A percentile compares a stretch with the other conserved stretches of the same genome.
phyloP scores from a whole-genome alignment of 2,329 filamentous ascomycete species.

The Davidsoniella eucalypti region DNA sequence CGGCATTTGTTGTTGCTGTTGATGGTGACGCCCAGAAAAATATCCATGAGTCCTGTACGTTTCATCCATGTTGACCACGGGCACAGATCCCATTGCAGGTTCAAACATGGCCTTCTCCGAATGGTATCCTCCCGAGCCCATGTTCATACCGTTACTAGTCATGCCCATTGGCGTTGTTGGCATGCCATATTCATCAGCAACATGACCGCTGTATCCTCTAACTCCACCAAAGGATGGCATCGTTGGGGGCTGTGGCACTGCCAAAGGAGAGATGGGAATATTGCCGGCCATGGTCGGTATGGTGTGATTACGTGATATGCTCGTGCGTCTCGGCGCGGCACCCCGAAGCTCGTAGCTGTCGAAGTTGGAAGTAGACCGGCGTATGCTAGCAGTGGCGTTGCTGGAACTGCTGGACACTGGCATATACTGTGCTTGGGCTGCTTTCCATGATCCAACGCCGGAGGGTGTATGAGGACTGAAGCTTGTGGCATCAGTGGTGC shows the following conservation, averaged over 20 bases:
- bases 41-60: conserved; percentile 1
- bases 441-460: neutral
- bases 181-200: neutral
- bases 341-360: conserved; percentile 1
- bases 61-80: conserved; percentile 3
- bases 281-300: conserved; percentile 1
- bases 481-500: neutral
- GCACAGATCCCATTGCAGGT: neutral
- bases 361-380: neutral
- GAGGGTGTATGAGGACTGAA: conserved; percentile 10
- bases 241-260: neutral
- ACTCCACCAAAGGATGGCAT: neutral
- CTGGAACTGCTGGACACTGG: no score
- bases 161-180: neutral
- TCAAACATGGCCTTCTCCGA: neutral
- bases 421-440: no score
- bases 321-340: conserved; percentile 5
- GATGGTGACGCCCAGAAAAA: neutral
- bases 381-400: neutral
- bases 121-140: conserved; percentile 2
- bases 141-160: neutral
- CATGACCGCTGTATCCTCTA: neutral
- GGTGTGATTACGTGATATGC: conserved; percentile 6
- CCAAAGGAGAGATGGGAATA: conserved; percentile 1
- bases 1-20: neutral